Percentiles rank a stretch among this genome's conserved stretches.
These are phyloP conservation scores for Triadica sebifera DNA, from an alignment of 345 rosid genomes.

Conservation along the genomic window DNA sequence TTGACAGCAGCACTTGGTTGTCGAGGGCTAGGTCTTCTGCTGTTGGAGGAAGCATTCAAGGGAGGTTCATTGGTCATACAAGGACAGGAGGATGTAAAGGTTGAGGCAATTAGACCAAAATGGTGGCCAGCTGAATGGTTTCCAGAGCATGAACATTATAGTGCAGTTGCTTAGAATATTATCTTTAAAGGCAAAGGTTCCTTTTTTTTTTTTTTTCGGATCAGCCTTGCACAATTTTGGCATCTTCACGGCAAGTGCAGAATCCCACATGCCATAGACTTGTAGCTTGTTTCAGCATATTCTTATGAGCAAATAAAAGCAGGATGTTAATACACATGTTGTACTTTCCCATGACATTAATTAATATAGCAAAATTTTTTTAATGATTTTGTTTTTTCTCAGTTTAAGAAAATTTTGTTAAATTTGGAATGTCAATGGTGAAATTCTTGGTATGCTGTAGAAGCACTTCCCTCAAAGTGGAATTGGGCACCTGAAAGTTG, in stretches of 20 bases:
- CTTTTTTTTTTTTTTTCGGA: background rate
- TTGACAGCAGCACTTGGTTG: conserved; percentile 68
- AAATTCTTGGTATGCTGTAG: background rate
- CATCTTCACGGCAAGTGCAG: conserved; percentile 10
- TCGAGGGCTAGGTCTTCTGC: conserved; percentile 70
- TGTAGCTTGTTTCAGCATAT: conserved; percentile 9
- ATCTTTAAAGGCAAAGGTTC: background rate
- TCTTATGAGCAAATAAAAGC: background rate
- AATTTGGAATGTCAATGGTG: background rate
- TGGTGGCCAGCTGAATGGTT: conserved; percentile 94
- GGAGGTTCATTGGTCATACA: conserved; percentile 36
- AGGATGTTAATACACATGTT: background rate
- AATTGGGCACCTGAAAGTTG: too few relatives aligned
- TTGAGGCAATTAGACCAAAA: conserved; percentile 58
- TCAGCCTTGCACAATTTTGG: conserved; percentile 3
- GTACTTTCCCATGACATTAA: background rate
- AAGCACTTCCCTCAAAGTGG: background rate
- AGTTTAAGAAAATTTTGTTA: background rate
- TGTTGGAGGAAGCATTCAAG: conserved; percentile 66
- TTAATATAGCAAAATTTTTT: background rate
- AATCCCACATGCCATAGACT: conserved; percentile 7
- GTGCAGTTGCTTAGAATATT: conserved; percentile 35
- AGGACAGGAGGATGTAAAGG: conserved; percentile 57
- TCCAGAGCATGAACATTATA: conserved; percentile 36
- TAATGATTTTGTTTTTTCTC: background rate